Base-by-base conservation (phyloP, 1,284 basidiomycete species). In the Sanghuangporus baumii region DNA sequence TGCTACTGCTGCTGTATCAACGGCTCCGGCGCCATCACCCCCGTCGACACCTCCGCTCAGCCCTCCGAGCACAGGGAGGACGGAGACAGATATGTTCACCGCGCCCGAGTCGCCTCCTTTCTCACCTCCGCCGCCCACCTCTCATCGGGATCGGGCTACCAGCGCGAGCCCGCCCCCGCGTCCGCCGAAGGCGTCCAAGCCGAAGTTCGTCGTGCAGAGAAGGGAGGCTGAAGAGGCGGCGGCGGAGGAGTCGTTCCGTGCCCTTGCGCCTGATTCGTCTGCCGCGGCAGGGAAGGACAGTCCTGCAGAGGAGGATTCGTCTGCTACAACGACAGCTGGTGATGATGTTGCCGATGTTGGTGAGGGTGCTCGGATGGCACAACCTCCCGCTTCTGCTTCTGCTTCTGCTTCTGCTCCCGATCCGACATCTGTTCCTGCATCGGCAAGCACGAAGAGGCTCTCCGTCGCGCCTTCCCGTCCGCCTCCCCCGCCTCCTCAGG, bases 401-500 rank as follows among this genome's bases (percentile, higher is more conserved):
- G n/a, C 16, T 6, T 6, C 51, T 9, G 23, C 7, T 36, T n/a
- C 23, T 6, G 20, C 51, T 52, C n/a, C 20, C 16, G 31, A 31
- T 37, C 16, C 31, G 34, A 12, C n/a, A 36, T 46, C 43, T 46
- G 7, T 18, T 6, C 11, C 16, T 7, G 16, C 43, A 18, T 18
- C 43, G 8, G 6, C 52, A 11, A 46, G 59, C 50, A 7, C 55
- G 36, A 67, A 64, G 57, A 65, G 68, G 31, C 20, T 52, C 12
- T 68, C 68, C 11, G 47, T 68, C 8, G 67, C 66, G 43, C 68
- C 68, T 14, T 41, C 68, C 23, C 67, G 62, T 23, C 60, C 56
- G 9, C 62, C 59, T 16, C 62, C 59, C 18, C 58, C 62, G 1
- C 31, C 46, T 20, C 16, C 18, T 4, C 16, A 11, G 9, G 23